Conservation (phyloP, 192 early-diverging fungal species). For the Podila verticillata region DNA sequence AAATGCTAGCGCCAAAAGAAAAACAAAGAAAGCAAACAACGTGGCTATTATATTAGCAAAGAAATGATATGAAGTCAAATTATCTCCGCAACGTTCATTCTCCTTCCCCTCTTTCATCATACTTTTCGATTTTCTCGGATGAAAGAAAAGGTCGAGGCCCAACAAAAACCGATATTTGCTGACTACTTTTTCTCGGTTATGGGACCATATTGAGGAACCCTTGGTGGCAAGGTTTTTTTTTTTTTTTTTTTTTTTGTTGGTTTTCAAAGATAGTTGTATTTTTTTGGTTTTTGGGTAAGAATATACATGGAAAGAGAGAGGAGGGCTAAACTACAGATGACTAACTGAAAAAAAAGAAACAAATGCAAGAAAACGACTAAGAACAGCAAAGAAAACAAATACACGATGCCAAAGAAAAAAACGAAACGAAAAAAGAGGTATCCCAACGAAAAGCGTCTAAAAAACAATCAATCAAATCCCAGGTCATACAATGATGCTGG, state of each 20-base stretch:
- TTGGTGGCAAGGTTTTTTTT: neutral
- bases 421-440: neutral
- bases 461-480: neutral
- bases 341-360: constrained; percentile 13
- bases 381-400: neutral
- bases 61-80: no score
- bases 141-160: no score
- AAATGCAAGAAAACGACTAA: constrained; percentile 20
- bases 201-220: no score
- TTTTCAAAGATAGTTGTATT: neutral
- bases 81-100: neutral
- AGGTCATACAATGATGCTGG: constrained; percentile 25
- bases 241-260: neutral
- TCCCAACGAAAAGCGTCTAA: neutral
- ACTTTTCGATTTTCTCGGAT: neutral
- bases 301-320: neutral
- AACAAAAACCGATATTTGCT: no score
- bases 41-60: no score
- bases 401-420: constrained; percentile 2
- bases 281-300: neutral
- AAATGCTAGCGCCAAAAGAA: no score
- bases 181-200: no score
- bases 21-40: no score
- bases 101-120: neutral
- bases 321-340: neutral